A percentile compares a stretch with the other conserved stretches of the same genome.
Evolutionary conservation across 78 protist genomes (phyloP).

Genomic region (Polysphondylium violaceum): DNA sequence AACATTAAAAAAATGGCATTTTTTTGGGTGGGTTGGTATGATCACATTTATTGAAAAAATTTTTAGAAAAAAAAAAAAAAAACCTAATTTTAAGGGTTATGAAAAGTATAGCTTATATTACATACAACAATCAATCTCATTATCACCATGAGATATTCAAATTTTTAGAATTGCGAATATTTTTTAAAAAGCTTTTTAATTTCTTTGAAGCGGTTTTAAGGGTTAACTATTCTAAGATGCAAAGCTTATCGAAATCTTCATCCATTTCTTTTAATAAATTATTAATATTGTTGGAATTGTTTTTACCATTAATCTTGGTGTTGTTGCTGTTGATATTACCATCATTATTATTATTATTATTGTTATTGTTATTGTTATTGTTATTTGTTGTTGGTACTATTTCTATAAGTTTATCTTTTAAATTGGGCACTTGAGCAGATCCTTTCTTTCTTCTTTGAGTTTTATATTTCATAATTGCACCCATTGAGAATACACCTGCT

Average conservation of each 20-base stretch:
- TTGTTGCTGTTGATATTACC: not conserved
- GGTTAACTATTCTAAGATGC: not conserved
- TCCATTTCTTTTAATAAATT: constrained; percentile 12
- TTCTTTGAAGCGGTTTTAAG: too few relatives aligned
- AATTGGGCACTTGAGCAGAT: not conserved
- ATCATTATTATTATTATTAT: not conserved
- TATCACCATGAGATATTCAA: too few relatives aligned
- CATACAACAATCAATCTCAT: too few relatives aligned
- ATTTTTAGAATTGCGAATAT: too few relatives aligned
- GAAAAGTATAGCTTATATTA: too few relatives aligned
- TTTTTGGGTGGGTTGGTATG: too few relatives aligned
- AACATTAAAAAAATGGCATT: not conserved
- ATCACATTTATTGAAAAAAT: too few relatives aligned
- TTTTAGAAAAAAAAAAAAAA: not conserved
- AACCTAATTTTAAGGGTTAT: not conserved
- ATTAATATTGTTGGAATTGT: not conserved
- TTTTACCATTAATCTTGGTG: not conserved
- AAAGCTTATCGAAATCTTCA: constrained; percentile 29
- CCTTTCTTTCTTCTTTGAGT: constrained; percentile 35
- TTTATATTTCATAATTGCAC: constrained; percentile 1
- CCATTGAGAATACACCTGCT: constrained; percentile 10
- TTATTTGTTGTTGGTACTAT: not conserved
- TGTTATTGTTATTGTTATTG: not conserved
- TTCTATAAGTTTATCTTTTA: not conserved
- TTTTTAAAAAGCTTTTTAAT: too few relatives aligned